phyloP scores from a whole-genome alignment of 352 stramenopile species.

The Pythium monospermum region DNA sequence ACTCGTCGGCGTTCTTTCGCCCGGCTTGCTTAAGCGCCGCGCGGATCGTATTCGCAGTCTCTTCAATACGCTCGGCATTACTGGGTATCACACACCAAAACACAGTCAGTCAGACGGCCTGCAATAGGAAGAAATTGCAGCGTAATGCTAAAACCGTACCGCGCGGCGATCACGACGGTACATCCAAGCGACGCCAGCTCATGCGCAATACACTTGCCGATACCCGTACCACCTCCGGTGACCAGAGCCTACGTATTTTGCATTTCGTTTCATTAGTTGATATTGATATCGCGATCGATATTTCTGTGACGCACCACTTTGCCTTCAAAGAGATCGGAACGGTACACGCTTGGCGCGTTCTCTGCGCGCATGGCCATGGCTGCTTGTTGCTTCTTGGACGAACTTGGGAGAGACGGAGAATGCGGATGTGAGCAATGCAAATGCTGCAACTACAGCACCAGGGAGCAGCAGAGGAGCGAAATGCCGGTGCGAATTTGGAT shows the following conservation, averaged over 20 bases:
- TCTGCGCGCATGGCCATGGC: constrained; percentile 46
- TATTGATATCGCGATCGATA: no score
- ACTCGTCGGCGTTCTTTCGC: constrained; percentile 28
- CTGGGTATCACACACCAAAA: constrained; percentile 16
- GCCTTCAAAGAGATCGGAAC: constrained; percentile 54
- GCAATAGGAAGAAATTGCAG: no score
- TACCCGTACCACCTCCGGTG: constrained; percentile 82
- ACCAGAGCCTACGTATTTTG: no score
- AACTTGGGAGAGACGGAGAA: no score
- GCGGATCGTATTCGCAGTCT: constrained; percentile 53
- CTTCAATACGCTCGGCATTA: constrained; percentile 61
- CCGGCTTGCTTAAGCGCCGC: constrained; percentile 33
- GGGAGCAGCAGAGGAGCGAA: no score
- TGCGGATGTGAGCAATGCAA: neutral
- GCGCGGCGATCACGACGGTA: constrained; percentile 75
- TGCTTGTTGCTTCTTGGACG: neutral
- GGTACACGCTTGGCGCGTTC: constrained; percentile 53
- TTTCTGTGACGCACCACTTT: constrained; percentile 80
- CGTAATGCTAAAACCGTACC: constrained; percentile 32
- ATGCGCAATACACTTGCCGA: constrained; percentile 77
- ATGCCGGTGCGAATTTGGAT: no score
- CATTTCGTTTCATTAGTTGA: no score
- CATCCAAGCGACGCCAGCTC: constrained; percentile 75
- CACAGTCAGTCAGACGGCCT: neutral
- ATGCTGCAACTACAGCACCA: no score